A percentile compares a stretch with the other conserved stretches of the same genome.
Evolutionary conservation across 345 rosid species (phyloP).

Genomic region (Camelina laxa): DNA sequence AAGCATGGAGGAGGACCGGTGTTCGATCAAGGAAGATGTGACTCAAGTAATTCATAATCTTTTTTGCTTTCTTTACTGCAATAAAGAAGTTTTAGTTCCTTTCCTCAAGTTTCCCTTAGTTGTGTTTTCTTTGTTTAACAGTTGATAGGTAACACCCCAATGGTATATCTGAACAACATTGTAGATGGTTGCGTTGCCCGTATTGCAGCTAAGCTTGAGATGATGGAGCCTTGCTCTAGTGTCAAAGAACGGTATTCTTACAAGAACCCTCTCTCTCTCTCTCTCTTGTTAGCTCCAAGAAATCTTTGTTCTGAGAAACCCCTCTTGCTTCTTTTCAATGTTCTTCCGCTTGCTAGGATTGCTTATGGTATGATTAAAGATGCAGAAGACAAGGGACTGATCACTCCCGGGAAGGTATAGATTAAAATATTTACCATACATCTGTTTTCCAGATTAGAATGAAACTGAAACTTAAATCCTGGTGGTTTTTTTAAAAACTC

Average conservation of each 20-base stretch:
- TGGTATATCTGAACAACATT: conserved; percentile 61
- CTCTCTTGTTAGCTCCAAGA: background rate
- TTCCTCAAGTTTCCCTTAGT: background rate
- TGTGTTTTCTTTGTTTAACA: conserved; percentile 30
- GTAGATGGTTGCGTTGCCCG: conserved; percentile 66
- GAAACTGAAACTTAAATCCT: background rate
- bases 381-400: conserved; percentile 67
- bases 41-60: conserved; percentile 53
- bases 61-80: background rate
- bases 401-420: conserved; percentile 60
- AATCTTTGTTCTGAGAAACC: conserved; percentile 3
- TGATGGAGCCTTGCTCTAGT: conserved; percentile 58
- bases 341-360: conserved; percentile 42
- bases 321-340: background rate
- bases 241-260: conserved; percentile 55
- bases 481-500: conserved; percentile 1
- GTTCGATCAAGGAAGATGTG: conserved; percentile 59
- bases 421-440: background rate
- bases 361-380: conserved; percentile 67
- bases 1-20: conserved; percentile 47
- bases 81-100: background rate
- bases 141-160: conserved; percentile 65
- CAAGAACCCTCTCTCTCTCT: background rate
- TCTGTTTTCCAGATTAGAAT: background rate
- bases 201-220: conserved; percentile 68